Conservation (phyloP, 2,329 filamentous ascomycete species). For the Monilinia vaccinii-corymbosi region DNA sequence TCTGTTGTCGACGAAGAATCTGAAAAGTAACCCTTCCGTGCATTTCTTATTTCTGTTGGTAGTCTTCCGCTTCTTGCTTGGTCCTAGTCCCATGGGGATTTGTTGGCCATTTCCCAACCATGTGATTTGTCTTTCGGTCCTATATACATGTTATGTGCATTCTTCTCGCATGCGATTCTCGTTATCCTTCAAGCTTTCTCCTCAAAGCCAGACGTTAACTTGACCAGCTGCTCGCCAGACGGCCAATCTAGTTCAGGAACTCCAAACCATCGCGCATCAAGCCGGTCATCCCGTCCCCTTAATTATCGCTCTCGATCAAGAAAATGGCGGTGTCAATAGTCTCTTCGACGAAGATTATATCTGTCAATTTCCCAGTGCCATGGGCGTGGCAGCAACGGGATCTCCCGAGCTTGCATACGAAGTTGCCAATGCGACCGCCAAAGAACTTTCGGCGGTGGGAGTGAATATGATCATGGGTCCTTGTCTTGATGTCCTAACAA, state of each 20-base stretch:
- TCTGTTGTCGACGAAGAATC: constrained; percentile 72
- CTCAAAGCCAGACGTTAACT: constrained; percentile 16
- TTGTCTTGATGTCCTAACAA: constrained; percentile 87
- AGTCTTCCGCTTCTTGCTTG: not conserved
- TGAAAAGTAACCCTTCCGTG: constrained; percentile 53
- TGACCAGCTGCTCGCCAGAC: constrained; percentile 77
- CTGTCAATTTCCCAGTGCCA: constrained; percentile 91
- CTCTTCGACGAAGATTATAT: constrained; percentile 94
- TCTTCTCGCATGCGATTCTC: too few species aligned
- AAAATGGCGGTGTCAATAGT: constrained; percentile 97
- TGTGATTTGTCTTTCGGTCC: constrained; percentile 1
- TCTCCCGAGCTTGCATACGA: constrained; percentile 79
- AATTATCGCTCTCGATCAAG: constrained; percentile 86
- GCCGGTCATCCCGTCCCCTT: constrained; percentile 84
- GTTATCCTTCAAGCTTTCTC: not conserved
- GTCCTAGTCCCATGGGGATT: not conserved
- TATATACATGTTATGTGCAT: too few species aligned
- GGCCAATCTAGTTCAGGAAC: constrained; percentile 75
- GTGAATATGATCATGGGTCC: constrained; percentile 95
- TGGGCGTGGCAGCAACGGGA: constrained; percentile 91
- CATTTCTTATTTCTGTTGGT: not conserved
- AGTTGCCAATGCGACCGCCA: constrained; percentile 85
- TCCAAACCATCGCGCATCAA: constrained; percentile 85
- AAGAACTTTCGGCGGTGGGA: constrained; percentile 84
- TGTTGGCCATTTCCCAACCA: not conserved